Conservation (phyloP, 768 basidiomycete species). For the Hemileccinum rubropunctum region DNA sequence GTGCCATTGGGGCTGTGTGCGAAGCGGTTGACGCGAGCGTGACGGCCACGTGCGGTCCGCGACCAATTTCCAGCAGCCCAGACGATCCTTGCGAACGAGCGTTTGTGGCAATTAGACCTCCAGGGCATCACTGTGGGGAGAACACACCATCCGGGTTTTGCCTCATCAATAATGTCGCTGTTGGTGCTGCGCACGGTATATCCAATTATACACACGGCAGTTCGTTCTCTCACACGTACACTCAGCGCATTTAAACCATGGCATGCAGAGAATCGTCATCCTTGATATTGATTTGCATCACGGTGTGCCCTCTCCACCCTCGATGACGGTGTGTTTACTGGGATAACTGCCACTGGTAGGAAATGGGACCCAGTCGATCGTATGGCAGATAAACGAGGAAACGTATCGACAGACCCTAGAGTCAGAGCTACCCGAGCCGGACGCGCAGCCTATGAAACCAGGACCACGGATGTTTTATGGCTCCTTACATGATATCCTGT, state of each 20-base stretch:
- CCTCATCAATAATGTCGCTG: slow-evolving; percentile 90
- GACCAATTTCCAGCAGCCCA: slow-evolving; percentile 6
- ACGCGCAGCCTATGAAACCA: slow-evolving; percentile 29
- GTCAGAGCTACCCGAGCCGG: slow-evolving; percentile 32
- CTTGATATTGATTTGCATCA: slow-evolving; percentile 70
- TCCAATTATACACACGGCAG: neutral
- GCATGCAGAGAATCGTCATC: slow-evolving; percentile 75
- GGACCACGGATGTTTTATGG: slow-evolving; percentile 80
- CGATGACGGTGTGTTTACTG: neutral
- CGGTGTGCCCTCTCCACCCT: slow-evolving; percentile 10
- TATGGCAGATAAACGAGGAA: slow-evolving; percentile 90
- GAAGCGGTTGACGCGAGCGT: slow-evolving; percentile 81
- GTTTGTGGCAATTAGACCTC: slow-evolving; percentile 85
- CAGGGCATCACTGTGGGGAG: slow-evolving; percentile 94
- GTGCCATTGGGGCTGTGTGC: slow-evolving; percentile 79
- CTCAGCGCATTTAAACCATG: slow-evolving; percentile 77
- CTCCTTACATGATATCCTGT: slow-evolving; percentile 90
- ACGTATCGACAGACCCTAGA: slow-evolving; percentile 69
- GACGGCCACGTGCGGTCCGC: slow-evolving; percentile 16
- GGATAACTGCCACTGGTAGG: slow-evolving; percentile 41
- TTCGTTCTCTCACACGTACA: neutral
- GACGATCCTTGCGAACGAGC: slow-evolving; percentile 39
- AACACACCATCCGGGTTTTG: slow-evolving; percentile 91
- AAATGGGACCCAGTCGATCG: slow-evolving; percentile 91
- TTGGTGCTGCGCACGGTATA: slow-evolving; percentile 88